Conservation (phyloP, 164 flowering plant genomes). For the Protea cynaroides region DNA sequence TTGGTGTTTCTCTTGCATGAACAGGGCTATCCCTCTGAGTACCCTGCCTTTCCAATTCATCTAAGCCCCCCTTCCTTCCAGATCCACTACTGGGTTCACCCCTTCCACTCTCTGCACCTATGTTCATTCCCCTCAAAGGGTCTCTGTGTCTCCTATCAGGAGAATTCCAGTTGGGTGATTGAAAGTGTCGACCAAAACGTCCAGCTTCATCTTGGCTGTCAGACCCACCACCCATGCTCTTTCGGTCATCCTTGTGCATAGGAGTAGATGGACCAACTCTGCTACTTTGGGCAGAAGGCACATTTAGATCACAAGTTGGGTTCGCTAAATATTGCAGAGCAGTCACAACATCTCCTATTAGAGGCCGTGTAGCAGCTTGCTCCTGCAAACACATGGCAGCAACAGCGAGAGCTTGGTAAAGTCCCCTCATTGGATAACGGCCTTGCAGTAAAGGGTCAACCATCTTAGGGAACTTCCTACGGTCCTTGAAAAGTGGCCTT, state of each 20-base stretch:
- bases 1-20: slow-evolving; percentile 35
- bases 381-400: slow-evolving; percentile 97
- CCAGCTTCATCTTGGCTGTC: slow-evolving; percentile 43
- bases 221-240: slow-evolving; percentile 33
- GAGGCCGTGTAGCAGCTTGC: slow-evolving; percentile 84
- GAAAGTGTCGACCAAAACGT: slow-evolving; percentile 34
- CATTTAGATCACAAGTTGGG: slow-evolving; percentile 68
- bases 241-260: slow-evolving; percentile 41
- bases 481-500: slow-evolving; percentile 77
- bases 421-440: slow-evolving; percentile 79
- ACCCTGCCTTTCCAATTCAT: slow-evolving; percentile 42
- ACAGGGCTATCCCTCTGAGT: slow-evolving; percentile 53
- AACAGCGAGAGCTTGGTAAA: slow-evolving; percentile 87
- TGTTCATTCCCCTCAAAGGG: slow-evolving; percentile 29
- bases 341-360: slow-evolving; percentile 83
- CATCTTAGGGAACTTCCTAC: slow-evolving; percentile 81
- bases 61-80: slow-evolving; percentile 53
- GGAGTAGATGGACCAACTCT: slow-evolving; percentile 49
- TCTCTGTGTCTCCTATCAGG: slow-evolving; percentile 61
- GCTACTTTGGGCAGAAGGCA: slow-evolving; percentile 32
- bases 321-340: slow-evolving; percentile 82
- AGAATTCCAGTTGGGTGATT: slow-evolving; percentile 55
- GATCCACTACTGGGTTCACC: slow-evolving; percentile 52
- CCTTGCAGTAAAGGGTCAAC: slow-evolving; percentile 83
- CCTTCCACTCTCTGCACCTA: slow-evolving; percentile 34